Conservation (phyloP, 345 rosid species). For the Aquilaria sinensis region DNA sequence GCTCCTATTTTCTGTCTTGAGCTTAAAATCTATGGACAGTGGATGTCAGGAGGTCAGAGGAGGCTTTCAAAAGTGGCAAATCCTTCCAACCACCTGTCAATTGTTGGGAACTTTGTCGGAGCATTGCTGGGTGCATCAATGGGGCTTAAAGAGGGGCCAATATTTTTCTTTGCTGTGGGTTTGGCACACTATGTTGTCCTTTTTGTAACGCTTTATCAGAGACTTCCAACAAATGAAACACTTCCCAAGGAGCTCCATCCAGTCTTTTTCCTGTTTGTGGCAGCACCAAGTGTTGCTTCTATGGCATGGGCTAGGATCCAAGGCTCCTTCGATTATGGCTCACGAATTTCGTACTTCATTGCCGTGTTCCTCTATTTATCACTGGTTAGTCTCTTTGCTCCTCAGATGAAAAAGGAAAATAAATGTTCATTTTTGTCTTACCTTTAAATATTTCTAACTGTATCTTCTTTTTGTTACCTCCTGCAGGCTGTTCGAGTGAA, state of each 20-base stretch:
- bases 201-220: slow-evolving; percentile 87
- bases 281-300: slow-evolving; percentile 84
- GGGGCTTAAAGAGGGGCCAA: slow-evolving; percentile 92
- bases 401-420: not conserved
- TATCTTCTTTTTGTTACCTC: not conserved
- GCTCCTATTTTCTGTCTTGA: slow-evolving; percentile 65
- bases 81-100: slow-evolving; percentile 79
- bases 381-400: slow-evolving; percentile 36
- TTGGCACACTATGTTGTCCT: slow-evolving; percentile 80
- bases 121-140: slow-evolving; percentile 82
- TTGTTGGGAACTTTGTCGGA: slow-evolving; percentile 89
- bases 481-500: slow-evolving; percentile 67
- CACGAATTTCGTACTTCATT: slow-evolving; percentile 78
- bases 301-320: slow-evolving; percentile 83
- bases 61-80: slow-evolving; percentile 93
- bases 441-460: not conserved
- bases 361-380: slow-evolving; percentile 85
- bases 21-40: slow-evolving; percentile 87
- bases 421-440: not conserved
- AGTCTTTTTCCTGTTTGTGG: slow-evolving; percentile 88
- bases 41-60: slow-evolving; percentile 94
- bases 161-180: slow-evolving; percentile 83
- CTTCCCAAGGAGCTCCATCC: slow-evolving; percentile 95
- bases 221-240: slow-evolving; percentile 85
- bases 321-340: slow-evolving; percentile 65